Conservation (phyloP, 1,284 basidiomycete genomes). For the Irpex sp. region DNA sequence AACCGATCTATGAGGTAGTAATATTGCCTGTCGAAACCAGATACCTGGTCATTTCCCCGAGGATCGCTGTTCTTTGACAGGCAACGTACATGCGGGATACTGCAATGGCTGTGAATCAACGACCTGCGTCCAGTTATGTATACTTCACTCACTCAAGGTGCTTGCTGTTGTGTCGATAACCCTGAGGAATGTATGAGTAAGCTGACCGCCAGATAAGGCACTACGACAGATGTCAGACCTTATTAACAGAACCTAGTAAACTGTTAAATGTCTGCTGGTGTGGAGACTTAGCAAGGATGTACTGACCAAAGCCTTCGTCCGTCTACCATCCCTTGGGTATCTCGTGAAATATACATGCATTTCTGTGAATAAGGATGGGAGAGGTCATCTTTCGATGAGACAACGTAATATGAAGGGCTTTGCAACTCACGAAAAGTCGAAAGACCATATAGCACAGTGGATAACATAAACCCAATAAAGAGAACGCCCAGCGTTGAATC, state of each 20-base stretch:
- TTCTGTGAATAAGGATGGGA: slow-evolving; percentile 22
- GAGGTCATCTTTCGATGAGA: neutral
- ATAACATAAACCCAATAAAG: slow-evolving; percentile 34
- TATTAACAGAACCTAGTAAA: neutral
- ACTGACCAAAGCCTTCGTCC: slow-evolving; percentile 29
- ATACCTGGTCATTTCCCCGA: neutral
- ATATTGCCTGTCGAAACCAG: slow-evolving; percentile 19
- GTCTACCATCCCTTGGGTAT: slow-evolving; percentile 28
- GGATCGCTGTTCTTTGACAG: neutral
- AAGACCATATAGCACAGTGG: slow-evolving; percentile 36
- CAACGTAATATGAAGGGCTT: neutral
- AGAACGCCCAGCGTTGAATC: slow-evolving; percentile 31
- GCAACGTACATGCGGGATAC: slow-evolving; percentile 4
- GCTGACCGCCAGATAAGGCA: neutral
- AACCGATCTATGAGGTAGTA: slow-evolving; percentile 35
- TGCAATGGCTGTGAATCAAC: slow-evolving; percentile 8
- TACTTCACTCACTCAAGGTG: slow-evolving; percentile 24
- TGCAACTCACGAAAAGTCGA: slow-evolving; percentile 39
- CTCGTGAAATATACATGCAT: slow-evolving; percentile 37
- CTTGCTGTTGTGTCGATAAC: slow-evolving; percentile 19
- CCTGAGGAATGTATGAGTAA: neutral
- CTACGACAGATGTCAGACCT: neutral
- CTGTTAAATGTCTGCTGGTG: neutral
- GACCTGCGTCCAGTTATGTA: neutral
- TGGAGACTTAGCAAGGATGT: neutral